Evolutionary conservation across 805 yeast species (phyloP).

Genomic region (Vanderwaltozyma tropicalis): DNA sequence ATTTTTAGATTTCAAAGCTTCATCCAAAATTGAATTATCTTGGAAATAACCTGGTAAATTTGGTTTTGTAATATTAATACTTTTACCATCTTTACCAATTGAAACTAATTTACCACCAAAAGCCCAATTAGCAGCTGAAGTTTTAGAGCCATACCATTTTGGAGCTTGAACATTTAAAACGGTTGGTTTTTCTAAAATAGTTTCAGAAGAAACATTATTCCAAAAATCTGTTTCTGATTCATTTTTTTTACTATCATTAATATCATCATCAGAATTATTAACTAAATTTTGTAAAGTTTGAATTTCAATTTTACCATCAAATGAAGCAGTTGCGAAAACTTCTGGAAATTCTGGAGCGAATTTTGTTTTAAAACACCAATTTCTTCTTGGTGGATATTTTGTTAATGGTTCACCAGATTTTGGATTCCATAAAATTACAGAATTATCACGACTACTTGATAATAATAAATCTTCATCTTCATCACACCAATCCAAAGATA

Average conservation of each 20-base stretch:
- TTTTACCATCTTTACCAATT: conserved; percentile 35
- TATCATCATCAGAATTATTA: conserved; percentile 19
- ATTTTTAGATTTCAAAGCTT: conserved; percentile 48
- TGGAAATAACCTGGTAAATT: conserved; percentile 29
- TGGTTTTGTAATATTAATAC: conserved; percentile 30
- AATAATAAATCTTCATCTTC: conserved; percentile 69
- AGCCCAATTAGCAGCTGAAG: conserved; percentile 66
- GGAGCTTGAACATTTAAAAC: conserved; percentile 69
- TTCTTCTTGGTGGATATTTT: conserved; percentile 82
- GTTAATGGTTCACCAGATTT: conserved; percentile 60
- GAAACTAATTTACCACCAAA: conserved; percentile 84
- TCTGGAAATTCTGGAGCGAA: conserved; percentile 89
- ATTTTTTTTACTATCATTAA: conserved; percentile 22
- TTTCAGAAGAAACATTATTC: conserved; percentile 62
- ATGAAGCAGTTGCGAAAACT: conserved; percentile 76
- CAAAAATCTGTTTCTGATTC: conserved; percentile 69
- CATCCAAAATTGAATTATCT: conserved; percentile 34
- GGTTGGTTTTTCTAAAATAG: conserved; percentile 63
- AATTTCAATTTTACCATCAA: conserved; percentile 70
- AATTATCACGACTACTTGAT: conserved; percentile 88
- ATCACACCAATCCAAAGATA: conserved; percentile 88
- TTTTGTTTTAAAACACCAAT: conserved; percentile 84
- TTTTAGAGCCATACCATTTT: conserved; percentile 69
- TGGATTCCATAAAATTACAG: conserved; percentile 88
- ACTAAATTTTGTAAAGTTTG: conserved; percentile 73